Percentiles rank a stretch among this genome's conserved stretches.
These are phyloP conservation scores for Colletotrichum graminicola DNA, from an alignment of 2,329 filamentous ascomycete species.

Conservation along the genomic window DNA sequence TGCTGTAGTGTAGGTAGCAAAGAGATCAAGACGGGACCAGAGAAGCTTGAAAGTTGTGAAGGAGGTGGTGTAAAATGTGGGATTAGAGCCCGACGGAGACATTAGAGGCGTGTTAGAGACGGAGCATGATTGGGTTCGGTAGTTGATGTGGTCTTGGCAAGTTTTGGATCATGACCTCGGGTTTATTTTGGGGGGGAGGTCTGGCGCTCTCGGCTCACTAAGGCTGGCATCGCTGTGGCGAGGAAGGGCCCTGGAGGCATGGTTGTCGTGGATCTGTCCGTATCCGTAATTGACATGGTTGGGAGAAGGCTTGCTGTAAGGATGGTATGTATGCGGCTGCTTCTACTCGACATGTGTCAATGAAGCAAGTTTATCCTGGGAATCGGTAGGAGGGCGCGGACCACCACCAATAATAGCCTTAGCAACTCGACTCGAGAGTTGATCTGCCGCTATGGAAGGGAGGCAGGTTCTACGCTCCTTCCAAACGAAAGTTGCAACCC, in stretches of 20 bases:
- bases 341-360: background rate
- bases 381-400: background rate
- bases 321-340: background rate
- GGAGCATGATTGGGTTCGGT: slow-evolving; percentile 36
- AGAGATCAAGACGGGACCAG: slow-evolving; percentile 21
- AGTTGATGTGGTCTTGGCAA: slow-evolving; percentile 36
- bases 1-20: too few species aligned
- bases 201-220: background rate
- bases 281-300: background rate
- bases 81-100: slow-evolving; percentile 22
- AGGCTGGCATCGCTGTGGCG: background rate
- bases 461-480: background rate
- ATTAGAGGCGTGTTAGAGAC: slow-evolving; percentile 8
- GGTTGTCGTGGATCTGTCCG: background rate
- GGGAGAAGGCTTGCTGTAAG: background rate
- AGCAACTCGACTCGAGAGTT: background rate
- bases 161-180: slow-evolving; percentile 30
- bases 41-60: slow-evolving; percentile 32
- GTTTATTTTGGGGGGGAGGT: slow-evolving; percentile 23
- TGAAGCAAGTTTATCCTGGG: background rate
- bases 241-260: background rate
- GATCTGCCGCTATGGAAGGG: slow-evolving; percentile 6
- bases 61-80: slow-evolving; percentile 9
- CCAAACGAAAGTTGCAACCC: slow-evolving; percentile 15
- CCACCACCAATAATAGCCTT: background rate